phyloP scores from a whole-genome alignment of 163 green algal genomes.

The Chlorella variabilis region DNA sequence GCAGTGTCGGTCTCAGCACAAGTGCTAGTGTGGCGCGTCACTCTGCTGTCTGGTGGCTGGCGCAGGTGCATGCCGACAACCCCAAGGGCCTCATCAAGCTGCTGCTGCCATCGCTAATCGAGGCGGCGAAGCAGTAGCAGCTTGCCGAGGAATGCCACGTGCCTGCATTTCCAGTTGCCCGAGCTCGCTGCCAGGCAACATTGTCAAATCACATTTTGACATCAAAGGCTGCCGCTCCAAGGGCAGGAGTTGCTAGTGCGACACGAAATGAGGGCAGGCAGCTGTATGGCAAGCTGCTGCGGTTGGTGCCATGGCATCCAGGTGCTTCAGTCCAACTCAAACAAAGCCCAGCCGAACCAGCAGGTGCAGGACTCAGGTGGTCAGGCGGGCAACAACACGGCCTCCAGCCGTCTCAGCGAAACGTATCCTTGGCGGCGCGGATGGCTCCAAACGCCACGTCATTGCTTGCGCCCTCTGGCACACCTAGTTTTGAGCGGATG shows the following conservation, averaged over 20 bases:
- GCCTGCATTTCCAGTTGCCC: no score
- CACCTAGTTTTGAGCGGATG: conserved; percentile 68
- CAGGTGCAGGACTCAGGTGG: background rate
- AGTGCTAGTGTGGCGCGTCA: no score
- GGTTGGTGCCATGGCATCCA: no score
- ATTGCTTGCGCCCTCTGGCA: conserved; percentile 56
- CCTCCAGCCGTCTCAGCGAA: conserved; percentile 49
- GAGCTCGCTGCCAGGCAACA: no score
- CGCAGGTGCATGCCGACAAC: conserved; percentile 82
- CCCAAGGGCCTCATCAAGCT: conserved; percentile 70
- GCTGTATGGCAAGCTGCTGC: no score
- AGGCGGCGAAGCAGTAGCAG: background rate
- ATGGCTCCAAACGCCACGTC: conserved; percentile 77
- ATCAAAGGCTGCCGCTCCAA: no score
- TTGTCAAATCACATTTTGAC: no score
- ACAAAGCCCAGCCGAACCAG: background rate
- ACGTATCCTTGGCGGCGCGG: conserved; percentile 80
- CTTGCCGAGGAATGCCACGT: no score
- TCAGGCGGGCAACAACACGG: background rate
- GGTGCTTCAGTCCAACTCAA: background rate
- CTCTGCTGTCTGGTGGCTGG: no score
- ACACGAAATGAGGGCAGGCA: no score
- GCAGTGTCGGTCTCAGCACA: no score
- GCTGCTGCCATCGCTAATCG: conserved; percentile 58
- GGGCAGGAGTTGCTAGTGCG: no score